Conservation (phyloP, 2,329 filamentous ascomycete species). For the Clonostachys byssicola region DNA sequence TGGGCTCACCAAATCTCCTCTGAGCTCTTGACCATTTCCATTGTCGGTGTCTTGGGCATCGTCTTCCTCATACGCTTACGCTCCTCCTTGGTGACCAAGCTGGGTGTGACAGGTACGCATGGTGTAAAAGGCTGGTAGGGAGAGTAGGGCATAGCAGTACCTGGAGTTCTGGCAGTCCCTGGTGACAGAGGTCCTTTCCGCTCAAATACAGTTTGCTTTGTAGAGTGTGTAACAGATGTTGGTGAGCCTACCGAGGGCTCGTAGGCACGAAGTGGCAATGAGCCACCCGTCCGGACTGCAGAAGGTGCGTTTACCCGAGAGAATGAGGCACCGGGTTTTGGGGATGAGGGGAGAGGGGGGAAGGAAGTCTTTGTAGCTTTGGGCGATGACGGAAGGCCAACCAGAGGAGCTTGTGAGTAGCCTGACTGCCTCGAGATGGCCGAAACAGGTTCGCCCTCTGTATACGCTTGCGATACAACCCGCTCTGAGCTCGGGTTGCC, state of each 20-base stretch:
- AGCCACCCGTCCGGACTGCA: constrained; percentile 51
- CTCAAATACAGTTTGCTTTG: constrained; percentile 63
- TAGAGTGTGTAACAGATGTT: constrained; percentile 35
- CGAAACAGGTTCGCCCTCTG: constrained; percentile 44
- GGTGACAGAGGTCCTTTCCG: constrained; percentile 51
- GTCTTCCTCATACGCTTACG: constrained; percentile 64
- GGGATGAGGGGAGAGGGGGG: constrained; percentile 40
- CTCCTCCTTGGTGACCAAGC: constrained; percentile 66
- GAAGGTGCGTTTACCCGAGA: constrained; percentile 43
- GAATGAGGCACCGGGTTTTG: constrained; percentile 46
- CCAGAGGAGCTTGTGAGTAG: constrained; percentile 39
- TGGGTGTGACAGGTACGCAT: constrained; percentile 72
- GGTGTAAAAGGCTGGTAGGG: constrained; percentile 79
- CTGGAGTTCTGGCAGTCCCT: constrained; percentile 56
- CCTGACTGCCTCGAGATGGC: constrained; percentile 39
- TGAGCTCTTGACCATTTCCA: constrained; percentile 56
- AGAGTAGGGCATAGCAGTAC: constrained; percentile 65
- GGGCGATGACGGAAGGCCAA: constrained; percentile 45
- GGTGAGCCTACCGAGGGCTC: constrained; percentile 52
- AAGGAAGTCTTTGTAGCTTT: constrained; percentile 20
- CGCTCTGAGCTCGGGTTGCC: constrained; percentile 17
- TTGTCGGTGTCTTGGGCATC: constrained; percentile 58
- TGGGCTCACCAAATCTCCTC: constrained; percentile 59
- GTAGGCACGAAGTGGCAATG: constrained; percentile 58
- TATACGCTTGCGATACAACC: constrained; percentile 27